Conservation (phyloP, 176 grass and related monocot genomes). For the Carex kokanica region DNA sequence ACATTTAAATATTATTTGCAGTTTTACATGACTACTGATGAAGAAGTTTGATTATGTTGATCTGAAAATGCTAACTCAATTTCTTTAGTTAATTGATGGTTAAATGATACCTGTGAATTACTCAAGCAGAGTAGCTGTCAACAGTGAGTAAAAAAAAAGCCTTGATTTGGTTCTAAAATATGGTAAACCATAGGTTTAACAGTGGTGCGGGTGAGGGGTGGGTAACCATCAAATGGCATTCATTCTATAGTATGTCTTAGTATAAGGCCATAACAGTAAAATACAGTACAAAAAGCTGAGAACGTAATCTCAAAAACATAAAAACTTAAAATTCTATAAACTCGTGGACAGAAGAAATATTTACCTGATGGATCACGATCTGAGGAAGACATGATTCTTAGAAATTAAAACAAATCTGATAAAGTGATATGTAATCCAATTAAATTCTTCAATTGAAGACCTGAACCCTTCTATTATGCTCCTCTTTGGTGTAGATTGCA, state of each 20-base stretch:
- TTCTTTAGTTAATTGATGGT: background rate
- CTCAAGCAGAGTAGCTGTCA: background rate
- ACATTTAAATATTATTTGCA: background rate
- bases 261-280: background rate
- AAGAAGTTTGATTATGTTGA: background rate
- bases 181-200: background rate
- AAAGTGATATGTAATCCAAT: conserved; percentile 1
- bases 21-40: background rate
- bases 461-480: background rate
- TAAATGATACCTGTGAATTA: background rate
- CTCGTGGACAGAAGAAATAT: background rate
- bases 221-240: background rate
- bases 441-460: conserved; percentile 20
- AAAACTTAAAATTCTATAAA: background rate
- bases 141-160: background rate
- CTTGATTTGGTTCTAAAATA: background rate
- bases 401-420: background rate
- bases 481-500: background rate
- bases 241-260: background rate
- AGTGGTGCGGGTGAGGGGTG: background rate
- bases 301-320: background rate
- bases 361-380: conserved; percentile 20
- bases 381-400: conserved; percentile 21
- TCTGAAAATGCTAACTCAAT: background rate
- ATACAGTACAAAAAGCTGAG: background rate